Base-by-base conservation (phyloP, 108 stramenopile species). In the Heterococcus sp. region DNA sequence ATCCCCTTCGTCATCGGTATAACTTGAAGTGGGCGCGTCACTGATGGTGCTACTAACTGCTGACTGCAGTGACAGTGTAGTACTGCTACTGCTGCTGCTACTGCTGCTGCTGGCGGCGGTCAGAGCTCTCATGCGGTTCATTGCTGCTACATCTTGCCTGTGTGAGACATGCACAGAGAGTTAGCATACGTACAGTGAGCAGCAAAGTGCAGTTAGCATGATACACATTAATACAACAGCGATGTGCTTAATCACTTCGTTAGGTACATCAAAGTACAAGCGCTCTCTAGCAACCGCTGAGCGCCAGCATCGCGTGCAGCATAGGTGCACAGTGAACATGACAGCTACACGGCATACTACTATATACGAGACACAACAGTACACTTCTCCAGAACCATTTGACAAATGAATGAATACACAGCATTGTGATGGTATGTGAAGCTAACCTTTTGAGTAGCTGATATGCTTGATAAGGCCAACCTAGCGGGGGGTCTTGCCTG, bases 401-500 rank as follows among this genome's bases (percentile, higher is more conserved):
- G 21, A 21, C 21, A 58, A 14, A 58, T 58, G 21, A 14, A 58
- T 58, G 21, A 14, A 58, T 58, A 58, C 46, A 58, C 21, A 21
- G 14, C 21, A 8, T 58, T 8, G 21, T 58, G 14, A 58, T 21
- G 46, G 14, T 58, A 8, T 58, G 21, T 21, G 46, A 58, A 8
- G 46, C 46, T 58, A 8, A 40, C 78, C 78, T 35, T 3, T 65
- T 70, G 35, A 79, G 69, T 65, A 79, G 71, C 63, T 37, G 37
- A 21, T 79, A 70, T 35, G 78, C 78, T 1, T 33, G 64, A 37
- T 35, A 29, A 37, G 78, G 78, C 78, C 78, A 79, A 29, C 38
- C 69, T 32, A 63, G 32, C 0, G 66, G 69, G 8, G 78, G 69
- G 34, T 40, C 71, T 30, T 70, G 34, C 14, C 69, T 31, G 14